Evolutionary conservation across 306 rosid species (phyloP), one percentile per base, ranked within the genome.

Genomic region (Cicer chorassanicum): DNA sequence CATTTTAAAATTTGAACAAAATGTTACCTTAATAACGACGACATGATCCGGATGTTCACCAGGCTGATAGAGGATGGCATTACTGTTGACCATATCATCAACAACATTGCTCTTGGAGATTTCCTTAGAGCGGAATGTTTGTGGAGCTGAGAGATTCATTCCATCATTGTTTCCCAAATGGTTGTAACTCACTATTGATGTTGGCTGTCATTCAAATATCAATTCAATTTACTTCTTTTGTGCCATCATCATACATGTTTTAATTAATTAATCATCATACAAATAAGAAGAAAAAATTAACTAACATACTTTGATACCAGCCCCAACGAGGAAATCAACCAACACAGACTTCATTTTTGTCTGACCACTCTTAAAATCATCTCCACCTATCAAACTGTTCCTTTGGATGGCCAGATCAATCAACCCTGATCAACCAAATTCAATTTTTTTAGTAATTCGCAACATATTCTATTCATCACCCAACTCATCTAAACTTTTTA

Each of bases 321-420:
- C 98, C 29, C 98, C 98, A 2, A 94, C 98, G 60, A 94, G 98
- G 86, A 91, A 94, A 83, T 94, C 98, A n/a, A 94, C 98, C 82
- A 94, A 75, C 21, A 91, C 97, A 49, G 97, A 93, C 79, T 93
- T 93, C 90, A 93, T 93, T 77, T 93, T 93, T 81, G 98, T 93
- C 85, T 93, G 98, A 50, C 98, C 98, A 87, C 98, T 93, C 88
- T 93, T 93, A n/a, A 93, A 93, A 82, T 93, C 99, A 75, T 93
- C 98, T 50, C 98, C 98, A 42, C 98, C 98, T 44, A 93, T 93
- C 85, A 93, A 85, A 80, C 87, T 84, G 83, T 91, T 93, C 77
- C 84, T 91, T 79, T 78, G 71, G 46, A 93, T 89, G 49, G 98
- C 97, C 62, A 93, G 72, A 72, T 93, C 97, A 81, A 93, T 88